phyloP scores from a whole-genome alignment of 1,139 yeast species.

The Sugiyamaella pinicola region DNA sequence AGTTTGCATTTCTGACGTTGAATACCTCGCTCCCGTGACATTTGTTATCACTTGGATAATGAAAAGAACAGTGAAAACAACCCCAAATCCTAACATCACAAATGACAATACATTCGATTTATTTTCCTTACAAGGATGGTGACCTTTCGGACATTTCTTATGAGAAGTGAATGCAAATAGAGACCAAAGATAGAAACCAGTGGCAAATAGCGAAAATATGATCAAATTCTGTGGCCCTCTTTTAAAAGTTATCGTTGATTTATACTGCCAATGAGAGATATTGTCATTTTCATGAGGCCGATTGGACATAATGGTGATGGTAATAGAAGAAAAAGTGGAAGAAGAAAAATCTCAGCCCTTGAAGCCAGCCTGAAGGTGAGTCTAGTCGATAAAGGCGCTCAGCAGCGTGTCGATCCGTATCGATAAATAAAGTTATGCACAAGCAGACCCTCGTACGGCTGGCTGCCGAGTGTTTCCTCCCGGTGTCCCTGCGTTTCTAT shows the following conservation, averaged over 20 bases:
- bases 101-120: background rate
- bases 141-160: background rate
- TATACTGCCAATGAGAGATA: background rate
- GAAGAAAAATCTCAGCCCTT: too few relatives aligned
- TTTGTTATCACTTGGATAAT: constrained; percentile 3
- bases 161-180: background rate
- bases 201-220: background rate
- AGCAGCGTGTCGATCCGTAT: too few relatives aligned
- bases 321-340: too few relatives aligned
- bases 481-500: too few relatives aligned
- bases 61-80: constrained; percentile 3
- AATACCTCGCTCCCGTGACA: constrained; percentile 3
- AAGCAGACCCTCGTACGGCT: too few relatives aligned
- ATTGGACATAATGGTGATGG: too few relatives aligned
- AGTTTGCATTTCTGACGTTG: constrained; percentile 10
- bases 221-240: constrained; percentile 12
- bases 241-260: background rate
- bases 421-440: too few relatives aligned
- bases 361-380: too few relatives aligned
- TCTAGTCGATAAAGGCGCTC: too few relatives aligned
- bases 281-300: background rate
- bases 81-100: background rate
- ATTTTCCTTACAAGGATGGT: background rate
- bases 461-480: too few relatives aligned
- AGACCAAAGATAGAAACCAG: background rate